These are phyloP conservation scores for Cetradonia linearis DNA, from an alignment of 495 filamentous ascomycete species.

Conservation along the genomic window DNA sequence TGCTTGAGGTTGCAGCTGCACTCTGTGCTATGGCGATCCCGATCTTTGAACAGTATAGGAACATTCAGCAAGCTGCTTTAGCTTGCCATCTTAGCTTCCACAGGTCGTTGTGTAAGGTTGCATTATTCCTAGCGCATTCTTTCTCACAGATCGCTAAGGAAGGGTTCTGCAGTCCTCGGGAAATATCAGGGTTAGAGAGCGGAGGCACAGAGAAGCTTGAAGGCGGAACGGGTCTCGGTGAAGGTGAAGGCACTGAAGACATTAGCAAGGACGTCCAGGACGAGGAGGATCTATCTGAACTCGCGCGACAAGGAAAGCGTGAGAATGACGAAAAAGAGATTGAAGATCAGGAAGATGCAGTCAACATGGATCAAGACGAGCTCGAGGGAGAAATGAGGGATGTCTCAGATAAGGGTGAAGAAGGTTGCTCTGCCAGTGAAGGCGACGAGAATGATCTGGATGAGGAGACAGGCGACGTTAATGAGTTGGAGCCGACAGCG, in stretches of 20 bases:
- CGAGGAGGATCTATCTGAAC: constrained; percentile 85
- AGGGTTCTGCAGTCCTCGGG: constrained; percentile 83
- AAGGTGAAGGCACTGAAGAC: constrained; percentile 88
- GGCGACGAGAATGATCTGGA: constrained; percentile 52
- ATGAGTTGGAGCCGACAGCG: constrained; percentile 76
- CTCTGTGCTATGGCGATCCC: constrained; percentile 59
- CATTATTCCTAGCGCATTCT: constrained; percentile 59
- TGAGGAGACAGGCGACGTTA: constrained; percentile 79
- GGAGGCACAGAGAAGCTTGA: constrained; percentile 68
- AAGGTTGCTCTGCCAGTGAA: constrained; percentile 21
- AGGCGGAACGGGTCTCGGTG: constrained; percentile 89
- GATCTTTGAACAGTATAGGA: constrained; percentile 61
- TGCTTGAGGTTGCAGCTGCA: constrained; percentile 42
- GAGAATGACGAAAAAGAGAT: constrained; percentile 48
- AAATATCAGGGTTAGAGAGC: constrained; percentile 57
- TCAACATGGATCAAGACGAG: constrained; percentile 89
- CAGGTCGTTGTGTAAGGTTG: constrained; percentile 57
- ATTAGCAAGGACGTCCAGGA: constrained; percentile 93
- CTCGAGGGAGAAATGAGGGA: constrained; percentile 72
- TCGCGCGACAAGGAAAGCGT: constrained; percentile 65
- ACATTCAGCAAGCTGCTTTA: constrained; percentile 45
- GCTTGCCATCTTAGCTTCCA: constrained; percentile 49
- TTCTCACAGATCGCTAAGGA: constrained; percentile 67
- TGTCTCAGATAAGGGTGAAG: constrained; percentile 45
- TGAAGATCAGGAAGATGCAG: constrained; percentile 66